Evolutionary conservation across 768 basidiomycete species (phyloP).

Genomic region (Basidioascus undulatus): DNA sequence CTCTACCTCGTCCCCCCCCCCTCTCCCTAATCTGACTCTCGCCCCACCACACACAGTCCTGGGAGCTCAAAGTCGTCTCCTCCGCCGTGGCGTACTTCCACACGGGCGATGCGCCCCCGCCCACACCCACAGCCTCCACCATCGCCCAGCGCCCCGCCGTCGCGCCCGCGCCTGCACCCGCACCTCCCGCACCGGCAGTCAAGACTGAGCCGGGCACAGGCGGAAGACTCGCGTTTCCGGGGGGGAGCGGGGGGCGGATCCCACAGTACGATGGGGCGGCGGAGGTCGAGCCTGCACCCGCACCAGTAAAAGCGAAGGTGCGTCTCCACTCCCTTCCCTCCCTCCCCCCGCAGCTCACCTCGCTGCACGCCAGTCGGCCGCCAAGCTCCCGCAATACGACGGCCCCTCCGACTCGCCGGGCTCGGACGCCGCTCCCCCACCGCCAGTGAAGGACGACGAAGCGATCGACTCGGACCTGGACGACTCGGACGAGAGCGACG

Average conservation of each 20-base stretch:
- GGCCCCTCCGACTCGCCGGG: too few species aligned
- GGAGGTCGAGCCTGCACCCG: background rate
- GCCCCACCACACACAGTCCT: slow-evolving; percentile 41
- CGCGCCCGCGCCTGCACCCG: slow-evolving; percentile 8
- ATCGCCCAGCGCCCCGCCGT: slow-evolving; percentile 19
- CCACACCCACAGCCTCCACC: slow-evolving; percentile 23
- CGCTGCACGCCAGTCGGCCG: too few species aligned
- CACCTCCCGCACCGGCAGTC: slow-evolving; percentile 2
- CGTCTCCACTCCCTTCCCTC: slow-evolving; percentile 25
- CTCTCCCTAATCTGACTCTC: background rate
- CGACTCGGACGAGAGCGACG: slow-evolving; percentile 59
- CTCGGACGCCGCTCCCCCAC: too few species aligned
- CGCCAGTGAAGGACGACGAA: slow-evolving; percentile 27
- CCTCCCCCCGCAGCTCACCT: too few species aligned
- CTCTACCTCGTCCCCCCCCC: background rate
- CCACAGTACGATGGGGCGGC: background rate
- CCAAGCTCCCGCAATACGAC: too few species aligned
- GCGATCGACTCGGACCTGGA: slow-evolving; percentile 92
- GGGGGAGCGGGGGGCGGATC: background rate
- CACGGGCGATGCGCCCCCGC: slow-evolving; percentile 20
- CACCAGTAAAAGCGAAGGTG: slow-evolving; percentile 5
- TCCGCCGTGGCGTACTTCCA: slow-evolving; percentile 90
- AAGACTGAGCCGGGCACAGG: background rate
- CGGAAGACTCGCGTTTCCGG: background rate
- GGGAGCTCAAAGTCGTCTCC: slow-evolving; percentile 83